Evolutionary conservation across 2,329 filamentous ascomycete species (phyloP), one percentile per base, ranked within the genome.

Genomic region (Aspergillus melleus): DNA sequence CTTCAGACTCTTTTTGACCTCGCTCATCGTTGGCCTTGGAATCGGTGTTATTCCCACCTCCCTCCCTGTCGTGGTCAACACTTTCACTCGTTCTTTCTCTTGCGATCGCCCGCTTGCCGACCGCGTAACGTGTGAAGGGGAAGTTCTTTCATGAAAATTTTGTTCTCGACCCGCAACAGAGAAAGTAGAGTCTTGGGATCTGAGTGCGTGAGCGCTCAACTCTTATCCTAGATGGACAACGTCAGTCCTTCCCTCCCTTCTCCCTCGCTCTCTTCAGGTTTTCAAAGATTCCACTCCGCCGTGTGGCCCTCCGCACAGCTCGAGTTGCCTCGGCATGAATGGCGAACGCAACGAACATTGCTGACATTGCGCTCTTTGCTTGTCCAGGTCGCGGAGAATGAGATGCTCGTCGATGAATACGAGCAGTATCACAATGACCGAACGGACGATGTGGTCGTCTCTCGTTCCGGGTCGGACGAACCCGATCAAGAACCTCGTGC

Each of bases 401-500:
- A 87, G 68, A 87, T 87, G 83, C 79, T 87, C 73, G 80, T 88
- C 68, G 85, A 88, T 68, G 77, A 79, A 61, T 79, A 80, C 65
- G 80, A 81, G 57, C 78, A 83, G 64, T 85, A 86, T 70, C 85
- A 82, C 72, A 84, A 87, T 77, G 85, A 87, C 71, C 84, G 86
- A 73, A 81, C 82, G 60, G 78, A 86, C 70, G 84, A 87, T 62
- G 84, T 86, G 71, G 85, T 87, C 72, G 86, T 88, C 68, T 83
- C 84, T 49, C 83, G 83, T 61, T 82, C 85, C 64, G 85, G 86
- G 68, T 82, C 82, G 64, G 81, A 82, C 66, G 84, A 86, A 77
- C 70, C 83, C 49, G 82, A 83, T 68, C 80, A 85, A 62, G 75
- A 81, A 55, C 81, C 84, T 59, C 78, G 81, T 63, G 86, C 86